A percentile compares a stretch with the other conserved stretches of the same genome.
Evolutionary conservation across 176 grass and related monocot species (phyloP).

Genomic region (Neostapfia colusana): DNA sequence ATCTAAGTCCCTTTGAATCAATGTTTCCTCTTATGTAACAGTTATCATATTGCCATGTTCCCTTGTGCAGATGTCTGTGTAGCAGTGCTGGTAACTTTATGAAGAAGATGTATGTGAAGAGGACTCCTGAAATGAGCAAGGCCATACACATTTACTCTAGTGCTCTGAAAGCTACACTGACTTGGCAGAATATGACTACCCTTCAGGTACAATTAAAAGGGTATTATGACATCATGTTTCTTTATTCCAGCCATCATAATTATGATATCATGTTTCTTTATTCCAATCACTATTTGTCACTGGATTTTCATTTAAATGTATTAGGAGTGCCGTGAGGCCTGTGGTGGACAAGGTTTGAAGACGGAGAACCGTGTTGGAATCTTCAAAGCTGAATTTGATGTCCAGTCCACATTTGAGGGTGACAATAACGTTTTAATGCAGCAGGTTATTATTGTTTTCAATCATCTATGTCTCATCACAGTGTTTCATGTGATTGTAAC

Average conservation of each 20-base stretch:
- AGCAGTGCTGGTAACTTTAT: slow-evolving; percentile 83
- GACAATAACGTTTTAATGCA: slow-evolving; percentile 97
- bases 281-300: slow-evolving; percentile 26
- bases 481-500: slow-evolving; percentile 31
- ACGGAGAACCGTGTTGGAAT: slow-evolving; percentile 88
- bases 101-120: slow-evolving; percentile 79
- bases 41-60: slow-evolving; percentile 24
- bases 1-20: neutral
- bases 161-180: slow-evolving; percentile 87
- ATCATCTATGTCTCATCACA: slow-evolving; percentile 25
- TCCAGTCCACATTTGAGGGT: slow-evolving; percentile 97
- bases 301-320: slow-evolving; percentile 28
- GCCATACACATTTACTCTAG: slow-evolving; percentile 92
- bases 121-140: slow-evolving; percentile 80
- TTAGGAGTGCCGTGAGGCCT: slow-evolving; percentile 94
- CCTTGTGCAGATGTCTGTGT: slow-evolving; percentile 72
- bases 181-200: slow-evolving; percentile 93
- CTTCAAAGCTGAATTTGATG: slow-evolving; percentile 98
- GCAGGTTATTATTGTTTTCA: slow-evolving; percentile 59
- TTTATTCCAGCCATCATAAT: slow-evolving; percentile 5
- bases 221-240: slow-evolving; percentile 2
- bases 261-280: slow-evolving; percentile 18
- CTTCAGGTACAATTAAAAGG: slow-evolving; percentile 69
- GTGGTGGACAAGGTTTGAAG: slow-evolving; percentile 94
- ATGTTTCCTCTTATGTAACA: slow-evolving; percentile 16